A percentile compares a stretch with the other conserved stretches of the same genome.
Conservation (phyloP, 2,329 filamentous ascomycete genomes). For the Alternaria gansuensis region DNA sequence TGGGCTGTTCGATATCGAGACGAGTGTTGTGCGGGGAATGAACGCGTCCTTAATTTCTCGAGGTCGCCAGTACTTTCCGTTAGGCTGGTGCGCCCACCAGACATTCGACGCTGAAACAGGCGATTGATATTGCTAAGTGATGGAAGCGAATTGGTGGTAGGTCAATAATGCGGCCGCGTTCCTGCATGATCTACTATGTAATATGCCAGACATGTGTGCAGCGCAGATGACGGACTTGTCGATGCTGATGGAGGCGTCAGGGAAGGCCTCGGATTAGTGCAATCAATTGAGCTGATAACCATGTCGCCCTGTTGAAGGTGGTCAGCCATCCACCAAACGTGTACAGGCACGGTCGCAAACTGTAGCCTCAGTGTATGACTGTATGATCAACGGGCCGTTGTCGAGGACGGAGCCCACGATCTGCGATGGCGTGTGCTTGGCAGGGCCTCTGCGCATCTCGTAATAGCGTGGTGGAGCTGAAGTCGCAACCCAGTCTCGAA, state of each 20-base stretch:
- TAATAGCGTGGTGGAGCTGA: slow-evolving; percentile 24
- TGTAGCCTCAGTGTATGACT: background rate
- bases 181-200: slow-evolving; percentile 25
- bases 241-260: slow-evolving; percentile 13
- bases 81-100: slow-evolving; percentile 4
- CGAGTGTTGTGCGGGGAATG: slow-evolving; percentile 18
- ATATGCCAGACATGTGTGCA: slow-evolving; percentile 8
- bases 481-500: slow-evolving; percentile 27
- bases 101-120: slow-evolving; percentile 12
- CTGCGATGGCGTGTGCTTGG: slow-evolving; percentile 28
- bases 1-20: slow-evolving; percentile 7
- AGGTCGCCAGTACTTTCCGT: slow-evolving; percentile 14
- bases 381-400: background rate
- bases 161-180: slow-evolving; percentile 28
- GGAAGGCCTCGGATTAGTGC: slow-evolving; percentile 4
- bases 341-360: background rate
- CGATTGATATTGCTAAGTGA: background rate
- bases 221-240: slow-evolving; percentile 12
- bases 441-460: slow-evolving; percentile 22
- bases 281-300: background rate
- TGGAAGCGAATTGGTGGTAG: background rate
- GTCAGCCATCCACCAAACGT: background rate
- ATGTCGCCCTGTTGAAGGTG: slow-evolving; percentile 12
- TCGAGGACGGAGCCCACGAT: slow-evolving; percentile 15
- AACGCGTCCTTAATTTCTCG: slow-evolving; percentile 25